These are phyloP conservation scores for Leccinum pellstonianum DNA, from an alignment of 768 basidiomycete genomes.

Conservation along the genomic window DNA sequence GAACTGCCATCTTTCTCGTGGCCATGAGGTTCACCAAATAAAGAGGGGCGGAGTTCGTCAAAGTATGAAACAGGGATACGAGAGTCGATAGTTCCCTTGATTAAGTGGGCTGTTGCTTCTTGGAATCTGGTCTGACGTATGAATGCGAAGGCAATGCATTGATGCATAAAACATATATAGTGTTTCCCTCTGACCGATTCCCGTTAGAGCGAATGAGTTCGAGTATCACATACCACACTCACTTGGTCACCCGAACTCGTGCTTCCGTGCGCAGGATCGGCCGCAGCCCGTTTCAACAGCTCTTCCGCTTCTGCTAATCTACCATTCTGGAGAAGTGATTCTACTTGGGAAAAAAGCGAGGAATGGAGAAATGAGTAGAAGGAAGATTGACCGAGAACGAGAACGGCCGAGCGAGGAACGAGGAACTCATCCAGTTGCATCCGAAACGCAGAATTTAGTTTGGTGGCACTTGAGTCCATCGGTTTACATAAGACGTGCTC, in stretches of 20 bases:
- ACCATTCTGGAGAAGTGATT: constrained; percentile 63
- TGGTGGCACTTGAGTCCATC: neutral
- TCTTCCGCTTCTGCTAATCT: constrained; percentile 62
- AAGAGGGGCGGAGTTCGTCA: constrained; percentile 65
- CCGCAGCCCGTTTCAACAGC: constrained; percentile 57
- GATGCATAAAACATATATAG: constrained; percentile 67
- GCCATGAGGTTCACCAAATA: constrained; percentile 41
- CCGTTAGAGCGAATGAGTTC: constrained; percentile 6
- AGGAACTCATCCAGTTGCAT: constrained; percentile 19
- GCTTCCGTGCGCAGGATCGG: constrained; percentile 21
- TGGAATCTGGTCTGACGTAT: constrained; percentile 80
- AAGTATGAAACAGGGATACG: constrained; percentile 79
- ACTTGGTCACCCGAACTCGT: constrained; percentile 11
- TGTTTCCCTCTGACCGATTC: constrained; percentile 52
- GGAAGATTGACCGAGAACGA: constrained; percentile 59
- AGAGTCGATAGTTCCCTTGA: constrained; percentile 81
- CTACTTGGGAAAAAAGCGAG: constrained; percentile 70
- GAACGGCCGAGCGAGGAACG: constrained; percentile 62
- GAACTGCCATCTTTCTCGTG: neutral
- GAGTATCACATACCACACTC: neutral
- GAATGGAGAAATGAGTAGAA: constrained; percentile 68
- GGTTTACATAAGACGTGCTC: constrained; percentile 14
- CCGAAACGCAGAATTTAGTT: neutral
- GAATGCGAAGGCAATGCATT: constrained; percentile 78
- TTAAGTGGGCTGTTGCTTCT: constrained; percentile 76